Evolutionary conservation across 2,329 filamentous ascomycete genomes (phyloP), one percentile per base, ranked within the genome.

Genomic region (Didymella sp.): DNA sequence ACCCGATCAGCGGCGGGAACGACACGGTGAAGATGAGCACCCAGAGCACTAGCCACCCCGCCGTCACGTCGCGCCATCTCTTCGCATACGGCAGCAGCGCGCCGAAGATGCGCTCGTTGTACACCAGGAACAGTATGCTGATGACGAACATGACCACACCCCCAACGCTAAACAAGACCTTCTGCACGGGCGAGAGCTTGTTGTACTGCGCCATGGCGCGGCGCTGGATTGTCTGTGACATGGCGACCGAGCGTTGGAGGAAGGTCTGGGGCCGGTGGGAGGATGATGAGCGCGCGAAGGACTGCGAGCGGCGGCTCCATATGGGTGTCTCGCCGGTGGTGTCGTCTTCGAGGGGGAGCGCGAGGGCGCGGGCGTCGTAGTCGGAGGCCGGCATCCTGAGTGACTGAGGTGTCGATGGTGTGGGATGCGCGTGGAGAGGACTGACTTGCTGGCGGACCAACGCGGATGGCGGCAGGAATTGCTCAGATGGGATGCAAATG

Each of bases 1-100:
- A 96, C 13, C 93, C 93, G 61, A 97, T 89, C 67, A 96, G 77
- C 2, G 93, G 93, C 19, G 93, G 93, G 75, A 96, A 96, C 2
- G 89, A 91, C 15, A 92, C 89, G 37, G 84, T 73, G 73, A 93
- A 92, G 31, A 90, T 88, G 66, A 91, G 79, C 28, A 84, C 74
- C 85, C 92, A 96, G 35, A 95, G 81, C 46, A 97, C 84, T 58
- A 87, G 76, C 81, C 87, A 90, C 40, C 92, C 94, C 49, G 84
- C 87, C 0, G 81, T 84, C 5, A 92, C 79, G 27, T 86, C 83
- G 69, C 91, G 86, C 92, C 92, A 97, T 62, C 85, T 84, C 73
- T 87, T 82, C 21, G 93, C 91, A 12, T 87, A 77, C 6, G 92
- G 91, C 12, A 83, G 85, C 51, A 98, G 81, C 76, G 84, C 87